A percentile compares a stretch with the other conserved stretches of the same genome.
Evolutionary conservation across 148 eudicot genomes (phyloP).

Genomic region (Linanthus parryae): DNA sequence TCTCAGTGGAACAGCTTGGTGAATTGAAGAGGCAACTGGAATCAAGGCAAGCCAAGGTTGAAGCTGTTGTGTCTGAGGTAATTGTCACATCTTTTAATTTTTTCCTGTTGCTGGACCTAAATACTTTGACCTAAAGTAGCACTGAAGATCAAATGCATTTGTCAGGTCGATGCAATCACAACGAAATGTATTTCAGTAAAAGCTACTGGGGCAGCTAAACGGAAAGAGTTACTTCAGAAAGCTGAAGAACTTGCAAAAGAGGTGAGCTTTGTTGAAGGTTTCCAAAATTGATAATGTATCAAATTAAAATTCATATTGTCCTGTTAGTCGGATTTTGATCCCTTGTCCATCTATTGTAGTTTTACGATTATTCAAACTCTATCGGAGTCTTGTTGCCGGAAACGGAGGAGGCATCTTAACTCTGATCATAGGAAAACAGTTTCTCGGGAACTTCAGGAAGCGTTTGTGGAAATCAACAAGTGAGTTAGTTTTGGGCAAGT

Average conservation of each 20-base stretch:
- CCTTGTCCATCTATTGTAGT: too few species aligned
- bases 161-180: conserved; percentile 44
- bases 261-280: conserved; percentile 33
- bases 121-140: conserved; percentile 5
- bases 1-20: conserved; percentile 53
- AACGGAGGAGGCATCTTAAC: conserved; percentile 11
- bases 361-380: conserved; percentile 31
- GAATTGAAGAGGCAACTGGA: conserved; percentile 56
- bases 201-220: conserved; percentile 46
- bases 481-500: too few species aligned
- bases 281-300: too few species aligned
- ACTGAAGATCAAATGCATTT: background rate
- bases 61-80: conserved; percentile 62
- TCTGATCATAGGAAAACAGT: too few species aligned
- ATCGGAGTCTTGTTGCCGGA: conserved; percentile 13
- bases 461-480: too few species aligned
- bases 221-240: conserved; percentile 44
- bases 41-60: conserved; percentile 47
- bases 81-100: background rate
- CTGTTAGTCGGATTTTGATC: background rate
- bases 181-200: conserved; percentile 35
- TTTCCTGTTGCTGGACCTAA: background rate
- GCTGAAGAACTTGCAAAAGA: conserved; percentile 50
- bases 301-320: background rate
- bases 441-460: too few species aligned